phyloP scores from a whole-genome alignment of 129 eudicot genomes.

The Chrysanthemum seticuspe region DNA sequence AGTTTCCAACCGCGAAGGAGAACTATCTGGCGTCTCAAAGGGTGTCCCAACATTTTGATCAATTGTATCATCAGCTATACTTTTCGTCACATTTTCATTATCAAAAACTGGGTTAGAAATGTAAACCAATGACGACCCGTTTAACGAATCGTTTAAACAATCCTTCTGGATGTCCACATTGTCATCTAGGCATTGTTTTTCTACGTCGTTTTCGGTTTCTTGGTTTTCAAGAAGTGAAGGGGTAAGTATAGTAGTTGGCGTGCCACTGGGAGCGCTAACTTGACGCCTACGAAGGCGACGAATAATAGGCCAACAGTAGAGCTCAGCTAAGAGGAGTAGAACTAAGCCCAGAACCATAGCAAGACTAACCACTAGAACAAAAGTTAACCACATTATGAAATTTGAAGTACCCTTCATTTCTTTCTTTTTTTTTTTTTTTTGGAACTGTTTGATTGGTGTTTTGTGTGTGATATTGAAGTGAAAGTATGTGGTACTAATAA shows the following conservation, averaged over 20 bases:
- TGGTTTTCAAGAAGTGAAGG: slow-evolving; percentile 19
- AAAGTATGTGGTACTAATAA: slow-evolving; percentile 25
- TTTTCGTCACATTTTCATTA: slow-evolving; percentile 13
- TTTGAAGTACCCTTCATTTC: slow-evolving; percentile 58
- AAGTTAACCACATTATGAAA: slow-evolving; percentile 63
- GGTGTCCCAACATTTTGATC: slow-evolving; percentile 48
- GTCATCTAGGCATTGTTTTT: background rate
- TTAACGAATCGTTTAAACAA: slow-evolving; percentile 21
- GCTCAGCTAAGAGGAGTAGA: slow-evolving; percentile 66
- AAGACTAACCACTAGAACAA: slow-evolving; percentile 50
- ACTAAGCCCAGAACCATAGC: slow-evolving; percentile 59
- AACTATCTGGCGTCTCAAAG: slow-evolving; percentile 71
- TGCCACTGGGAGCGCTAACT: slow-evolving; percentile 19
- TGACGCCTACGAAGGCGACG: slow-evolving; percentile 27
- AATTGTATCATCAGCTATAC: background rate
- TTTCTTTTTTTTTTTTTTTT: background rate
- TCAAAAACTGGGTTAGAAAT: slow-evolving; percentile 79
- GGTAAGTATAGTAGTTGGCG: slow-evolving; percentile 9
- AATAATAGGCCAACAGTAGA: slow-evolving; percentile 60
- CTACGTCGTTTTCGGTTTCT: slow-evolving; percentile 21
- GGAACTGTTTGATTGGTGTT: background rate
- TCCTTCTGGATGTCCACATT: slow-evolving; percentile 22
- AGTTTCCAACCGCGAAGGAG: slow-evolving; percentile 64
- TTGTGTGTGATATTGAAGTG: slow-evolving; percentile 19
- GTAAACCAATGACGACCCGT: slow-evolving; percentile 44